Base-by-base conservation (phyloP, 768 basidiomycete genomes). In the Tylopilus vinaceipallidus region DNA sequence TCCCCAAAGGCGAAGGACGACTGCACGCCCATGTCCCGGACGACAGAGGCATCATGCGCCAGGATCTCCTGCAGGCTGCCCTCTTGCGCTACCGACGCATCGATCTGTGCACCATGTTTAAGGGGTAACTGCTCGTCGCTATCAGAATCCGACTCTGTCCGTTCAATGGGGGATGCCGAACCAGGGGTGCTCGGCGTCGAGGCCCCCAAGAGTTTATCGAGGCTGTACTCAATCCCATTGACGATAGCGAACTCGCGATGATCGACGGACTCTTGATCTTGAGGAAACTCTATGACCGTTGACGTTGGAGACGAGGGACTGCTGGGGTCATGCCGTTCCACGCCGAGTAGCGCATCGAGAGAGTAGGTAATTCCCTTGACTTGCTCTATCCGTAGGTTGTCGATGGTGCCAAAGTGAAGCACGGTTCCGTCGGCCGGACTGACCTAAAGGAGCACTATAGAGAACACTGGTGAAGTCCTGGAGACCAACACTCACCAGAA, bases 331-430 rank as follows among this genome's bases (percentile, higher is more conserved):
- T 57, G 34, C 19, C 75, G 71, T 49, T 87, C 82, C 27, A 85
- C 77, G 32, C 97, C 97, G 14, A 99, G 82, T 0, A 99, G 75
- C 0, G 95, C 94, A 53, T 97, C 90, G 12, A 99, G 80, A 2
- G 94, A 97, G 63, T 99, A 99, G 0, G 93, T 97, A 55, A 95
- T 87, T 14, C 97, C 97, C 70, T 99, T 99, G 63, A 99, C 91
- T 69, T 98, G 95, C 64, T 97, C 95, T 44, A 99, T 91, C 23
- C 82, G 81, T 42, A 82, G 75, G 57, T 82, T 81, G 30, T 74
- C 80, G 54, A 99, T 88, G 1, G 82, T 82, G 29, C 97, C 97
- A 58, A 94, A 93, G 65, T 98, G 95, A 23, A 98, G 76, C 2
- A 99, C 80, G 0, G 78, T 86, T 3, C 97, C 97, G 58, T 99